Evolutionary conservation across 306 rosid species (phyloP).

Genomic region (Gleditsia sinensis): DNA sequence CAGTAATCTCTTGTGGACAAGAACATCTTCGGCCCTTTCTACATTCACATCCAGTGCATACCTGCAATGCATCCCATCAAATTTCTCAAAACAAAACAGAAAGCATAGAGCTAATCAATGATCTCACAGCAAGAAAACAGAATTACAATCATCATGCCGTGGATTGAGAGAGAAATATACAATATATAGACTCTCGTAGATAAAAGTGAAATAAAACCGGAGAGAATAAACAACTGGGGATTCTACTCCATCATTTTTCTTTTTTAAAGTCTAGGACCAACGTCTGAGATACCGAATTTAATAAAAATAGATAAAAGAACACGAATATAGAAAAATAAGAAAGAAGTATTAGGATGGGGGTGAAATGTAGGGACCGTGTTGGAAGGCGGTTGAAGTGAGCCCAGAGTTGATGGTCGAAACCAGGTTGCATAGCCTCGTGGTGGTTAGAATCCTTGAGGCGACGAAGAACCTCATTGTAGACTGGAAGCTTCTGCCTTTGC

Average conservation of each 20-base stretch:
- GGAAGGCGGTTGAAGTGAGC: slow-evolving; percentile 97
- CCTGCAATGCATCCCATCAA: slow-evolving; percentile 52
- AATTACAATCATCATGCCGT: slow-evolving; percentile 5
- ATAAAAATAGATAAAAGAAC: neutral
- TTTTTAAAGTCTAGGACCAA: neutral
- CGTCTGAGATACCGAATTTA: neutral
- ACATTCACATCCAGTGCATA: slow-evolving; percentile 96
- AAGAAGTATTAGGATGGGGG: neutral
- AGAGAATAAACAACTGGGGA: too few species aligned
- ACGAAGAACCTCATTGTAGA: slow-evolving; percentile 91
- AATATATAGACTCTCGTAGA: neutral
- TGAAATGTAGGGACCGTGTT: slow-evolving; percentile 62
- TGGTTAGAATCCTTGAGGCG: slow-evolving; percentile 73
- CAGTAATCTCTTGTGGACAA: slow-evolving; percentile 85
- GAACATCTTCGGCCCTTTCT: slow-evolving; percentile 97
- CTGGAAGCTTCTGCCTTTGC: slow-evolving; percentile 71
- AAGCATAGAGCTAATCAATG: slow-evolving; percentile 20
- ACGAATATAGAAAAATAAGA: neutral
- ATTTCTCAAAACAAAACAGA: slow-evolving; percentile 16
- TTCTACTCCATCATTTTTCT: neutral
- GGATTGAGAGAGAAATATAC: neutral
- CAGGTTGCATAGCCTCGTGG: slow-evolving; percentile 70
- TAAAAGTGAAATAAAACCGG: neutral
- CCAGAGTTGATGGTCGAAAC: slow-evolving; percentile 86
- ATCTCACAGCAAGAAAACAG: neutral